Percentiles rank a stretch among this genome's conserved stretches.
These are phyloP conservation scores for Malassezia slooffiae DNA, from an alignment of 1,284 basidiomycete species.

Conservation along the genomic window DNA sequence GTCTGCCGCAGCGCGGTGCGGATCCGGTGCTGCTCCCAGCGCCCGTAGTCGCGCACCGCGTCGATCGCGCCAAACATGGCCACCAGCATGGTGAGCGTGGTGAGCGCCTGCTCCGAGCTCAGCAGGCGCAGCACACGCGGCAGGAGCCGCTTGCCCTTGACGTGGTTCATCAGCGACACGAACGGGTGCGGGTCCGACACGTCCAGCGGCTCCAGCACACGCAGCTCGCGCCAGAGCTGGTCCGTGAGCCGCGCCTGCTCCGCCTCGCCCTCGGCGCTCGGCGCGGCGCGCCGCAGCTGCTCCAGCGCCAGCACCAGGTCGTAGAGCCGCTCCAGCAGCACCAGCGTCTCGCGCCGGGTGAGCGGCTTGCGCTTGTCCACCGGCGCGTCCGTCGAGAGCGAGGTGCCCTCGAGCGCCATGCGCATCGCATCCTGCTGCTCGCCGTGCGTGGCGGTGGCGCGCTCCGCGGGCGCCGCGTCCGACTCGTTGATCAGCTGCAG, in stretches of 20 bases:
- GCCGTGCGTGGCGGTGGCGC: background rate
- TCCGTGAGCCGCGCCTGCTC: conserved; percentile 21
- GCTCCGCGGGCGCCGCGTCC: conserved; percentile 16
- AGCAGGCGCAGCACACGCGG: conserved; percentile 82
- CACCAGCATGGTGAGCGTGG: conserved; percentile 77
- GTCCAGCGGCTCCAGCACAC: conserved; percentile 80
- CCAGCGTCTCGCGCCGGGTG: conserved; percentile 64
- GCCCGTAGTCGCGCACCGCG: conserved; percentile 26
- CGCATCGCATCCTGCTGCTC: conserved; percentile 29
- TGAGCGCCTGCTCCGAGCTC: conserved; percentile 66
- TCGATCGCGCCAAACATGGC: conserved; percentile 89
- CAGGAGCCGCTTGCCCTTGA: conserved; percentile 86
- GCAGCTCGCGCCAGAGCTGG: conserved; percentile 64
- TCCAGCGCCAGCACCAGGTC: conserved; percentile 74
- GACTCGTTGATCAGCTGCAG: conserved; percentile 62
- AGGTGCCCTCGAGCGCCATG: conserved; percentile 33
- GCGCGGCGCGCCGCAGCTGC: conserved; percentile 70
- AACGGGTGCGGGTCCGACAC: conserved; percentile 96
- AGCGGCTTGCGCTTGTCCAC: conserved; percentile 52
- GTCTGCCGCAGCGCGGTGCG: background rate
- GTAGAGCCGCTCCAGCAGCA: conserved; percentile 74
- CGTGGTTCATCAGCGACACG: conserved; percentile 73
- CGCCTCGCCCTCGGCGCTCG: conserved; percentile 38
- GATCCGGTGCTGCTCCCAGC: conserved; percentile 14
- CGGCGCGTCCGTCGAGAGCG: conserved; percentile 49